phyloP scores from a whole-genome alignment of 352 stramenopile species.

The Pythium sp. region DNA sequence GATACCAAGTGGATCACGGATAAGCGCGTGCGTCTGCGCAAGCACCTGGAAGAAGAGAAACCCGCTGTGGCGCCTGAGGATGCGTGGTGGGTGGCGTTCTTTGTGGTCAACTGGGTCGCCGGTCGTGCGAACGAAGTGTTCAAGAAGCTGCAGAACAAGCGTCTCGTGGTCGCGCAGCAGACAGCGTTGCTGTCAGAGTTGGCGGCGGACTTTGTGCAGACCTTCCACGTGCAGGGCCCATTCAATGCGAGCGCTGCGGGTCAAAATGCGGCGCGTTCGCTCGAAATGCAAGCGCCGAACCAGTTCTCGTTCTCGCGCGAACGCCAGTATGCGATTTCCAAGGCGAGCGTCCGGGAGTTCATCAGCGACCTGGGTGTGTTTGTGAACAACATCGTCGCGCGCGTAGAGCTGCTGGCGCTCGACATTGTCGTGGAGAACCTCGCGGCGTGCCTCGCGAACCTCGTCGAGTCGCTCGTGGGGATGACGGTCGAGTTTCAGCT shows the following conservation, averaged over 20 bases:
- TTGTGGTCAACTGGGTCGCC: conserved; percentile 49
- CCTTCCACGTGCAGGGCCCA: conserved; percentile 34
- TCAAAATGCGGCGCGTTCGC: conserved; percentile 5
- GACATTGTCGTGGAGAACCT: conserved; percentile 27
- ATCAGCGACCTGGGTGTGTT: conserved; percentile 41
- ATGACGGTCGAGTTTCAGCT: conserved; percentile 17
- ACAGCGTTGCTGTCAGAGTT: conserved; percentile 25
- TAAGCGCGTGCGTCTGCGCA: conserved; percentile 48
- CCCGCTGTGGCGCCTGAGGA: conserved; percentile 24
- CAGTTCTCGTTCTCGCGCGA: conserved; percentile 20
- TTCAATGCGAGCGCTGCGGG: neutral
- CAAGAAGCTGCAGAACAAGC: conserved; percentile 29
- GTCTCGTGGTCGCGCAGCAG: conserved; percentile 18
- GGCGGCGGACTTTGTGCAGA: conserved; percentile 23
- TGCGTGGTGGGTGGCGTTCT: conserved; percentile 62
- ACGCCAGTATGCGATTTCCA: conserved; percentile 30
- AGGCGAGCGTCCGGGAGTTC: conserved; percentile 35
- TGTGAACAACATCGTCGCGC: conserved; percentile 30
- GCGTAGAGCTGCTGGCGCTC: conserved; percentile 22
- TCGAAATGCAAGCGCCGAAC: neutral
- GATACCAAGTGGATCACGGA: conserved; percentile 51
- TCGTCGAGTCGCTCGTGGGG: conserved; percentile 24
- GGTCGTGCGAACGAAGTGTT: conserved; percentile 34
- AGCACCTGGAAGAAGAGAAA: conserved; percentile 34
- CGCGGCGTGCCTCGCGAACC: conserved; percentile 24